These are phyloP conservation scores for Pythium oligandrum DNA, from an alignment of 352 stramenopile species.

Conservation along the genomic window DNA sequence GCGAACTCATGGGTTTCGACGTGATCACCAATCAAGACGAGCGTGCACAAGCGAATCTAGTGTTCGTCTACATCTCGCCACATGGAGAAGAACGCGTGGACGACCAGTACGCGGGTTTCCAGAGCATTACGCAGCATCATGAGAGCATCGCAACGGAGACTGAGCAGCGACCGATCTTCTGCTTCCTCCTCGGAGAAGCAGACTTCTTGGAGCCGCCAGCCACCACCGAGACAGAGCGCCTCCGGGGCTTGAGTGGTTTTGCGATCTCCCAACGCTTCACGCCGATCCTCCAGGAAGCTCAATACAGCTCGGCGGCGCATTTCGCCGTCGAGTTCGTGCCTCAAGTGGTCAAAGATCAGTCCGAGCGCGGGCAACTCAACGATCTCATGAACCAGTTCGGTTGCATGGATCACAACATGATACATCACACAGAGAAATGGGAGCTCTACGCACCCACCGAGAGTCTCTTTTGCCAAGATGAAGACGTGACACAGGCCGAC, in stretches of 20 bases:
- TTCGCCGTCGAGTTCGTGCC: conserved; percentile 75
- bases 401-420: conserved; percentile 70
- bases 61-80: conserved; percentile 63
- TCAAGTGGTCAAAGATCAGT: conserved; percentile 18
- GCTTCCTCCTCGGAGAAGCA: conserved; percentile 61
- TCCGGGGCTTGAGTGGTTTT: conserved; percentile 71
- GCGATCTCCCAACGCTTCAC: conserved; percentile 71
- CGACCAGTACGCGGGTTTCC: conserved; percentile 39
- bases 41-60: conserved; percentile 16
- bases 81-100: conserved; percentile 33
- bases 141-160: conserved; percentile 1
- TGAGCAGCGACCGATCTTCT: conserved; percentile 52
- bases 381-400: conserved; percentile 71
- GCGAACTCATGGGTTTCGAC: conserved; percentile 48
- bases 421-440: conserved; percentile 83
- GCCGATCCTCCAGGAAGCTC: conserved; percentile 32
- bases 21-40: conserved; percentile 23
- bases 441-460: conserved; percentile 52
- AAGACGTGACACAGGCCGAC: conserved; percentile 36
- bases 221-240: conserved; percentile 44
- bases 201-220: conserved; percentile 47
- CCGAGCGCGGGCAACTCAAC: conserved; percentile 24
- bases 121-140: conserved; percentile 27
- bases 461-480: conserved; percentile 34
- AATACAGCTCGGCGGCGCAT: conserved; percentile 52